Evolutionary conservation across 208 protist species (phyloP), one percentile per base, ranked within the genome.

Genomic region (Porcisia deanei): DNA sequence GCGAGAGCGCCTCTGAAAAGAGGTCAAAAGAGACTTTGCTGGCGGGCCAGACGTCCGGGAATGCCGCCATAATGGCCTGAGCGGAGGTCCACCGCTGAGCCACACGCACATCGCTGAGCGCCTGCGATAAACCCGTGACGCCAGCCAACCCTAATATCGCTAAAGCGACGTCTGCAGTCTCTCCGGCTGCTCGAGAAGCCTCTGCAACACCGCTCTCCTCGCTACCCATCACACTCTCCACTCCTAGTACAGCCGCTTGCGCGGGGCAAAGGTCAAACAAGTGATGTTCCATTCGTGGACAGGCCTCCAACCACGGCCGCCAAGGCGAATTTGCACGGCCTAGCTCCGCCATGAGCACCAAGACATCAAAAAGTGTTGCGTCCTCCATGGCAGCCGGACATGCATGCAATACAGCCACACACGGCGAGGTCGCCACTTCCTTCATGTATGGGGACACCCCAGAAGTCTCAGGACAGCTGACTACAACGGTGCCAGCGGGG

Each of bases 281-380:
- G 75, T 95, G 93, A 59, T 89, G 73, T 14, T 73, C 57, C 90
- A 95, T 95, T 64, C 83, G 85, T 9, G 93, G 93, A 69, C 93
- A 97, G 7, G 75, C 85, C 76, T 87, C 84, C 20, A 97, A 74
- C 91, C 93, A 97, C 41, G 88, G 81, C 2, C 82, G 75, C 85
- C 86, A 94, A 43, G 81, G 83, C 18, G 89, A 91, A 49, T 55
- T 57, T 14, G 74, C 57, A 45, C 79, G 83, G 55, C 87, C 76
- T 20, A 90, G 82, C 80, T 95, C 91, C 1, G 93, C 82, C 85
- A 95, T 86, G 25, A 97, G 85, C 16, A 86, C 87, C 71, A 97
- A 65, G 45, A 87, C 85, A 34, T 94, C 90, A 54, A 83, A 79
- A 20, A 97, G 83, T 30, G 16, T 54, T 16, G 73, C 69, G n/a